Evolutionary conservation across 2,329 filamentous ascomycete genomes (phyloP), one percentile per base, ranked within the genome.

Genomic region (Aspergillus brasiliensis): DNA sequence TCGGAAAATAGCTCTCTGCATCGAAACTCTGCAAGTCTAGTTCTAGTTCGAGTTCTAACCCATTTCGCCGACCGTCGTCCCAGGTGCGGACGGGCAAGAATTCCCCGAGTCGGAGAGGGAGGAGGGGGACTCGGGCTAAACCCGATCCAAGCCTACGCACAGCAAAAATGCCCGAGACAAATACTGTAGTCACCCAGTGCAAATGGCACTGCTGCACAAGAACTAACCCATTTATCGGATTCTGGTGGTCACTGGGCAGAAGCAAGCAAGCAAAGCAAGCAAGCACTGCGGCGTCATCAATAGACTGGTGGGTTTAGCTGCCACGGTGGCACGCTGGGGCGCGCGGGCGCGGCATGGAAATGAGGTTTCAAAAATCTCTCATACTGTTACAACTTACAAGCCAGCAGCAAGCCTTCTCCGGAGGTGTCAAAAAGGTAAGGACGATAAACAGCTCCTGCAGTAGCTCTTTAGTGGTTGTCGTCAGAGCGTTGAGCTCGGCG

Each of bases 101-200:
- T 40, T 52, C 51, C 51, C 51, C 51, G 51, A 52, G 21, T 52
- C 37, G 17, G 51, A 4, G 17, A 17, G n/a, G 28, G 27, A n/a
- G n/a, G n/a, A n/a, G n/a, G n/a, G n/a, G n/a, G n/a, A n/a, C 28
- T 52, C 51, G 51, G 52, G 31, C 52, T 55, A 55, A 28, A 31
- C 52, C 52, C 52, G 51, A 54, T 40, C 34, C 51, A 54, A 55
- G 27, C 38, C 31, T 27, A 17, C 19, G 19, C 40, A 44, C 40
- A 44, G 40, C 40, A 44, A 37, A 37, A 40, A 25, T 25, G 31
- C 31, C 31, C 40, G 40, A n/a, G 40, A 44, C 8, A 17, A 13
- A 21, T 21, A 21, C 11, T 37, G 34, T 15, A n/a, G n/a, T 38
- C n/a, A 44, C 19, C 21, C 11, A 34, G 31, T 11, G 31, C 31